Percentiles rank a stretch among this genome's conserved stretches.
These are phyloP conservation scores for Moelleriella libera DNA, from an alignment of 2,329 filamentous ascomycete species.

Conservation along the genomic window DNA sequence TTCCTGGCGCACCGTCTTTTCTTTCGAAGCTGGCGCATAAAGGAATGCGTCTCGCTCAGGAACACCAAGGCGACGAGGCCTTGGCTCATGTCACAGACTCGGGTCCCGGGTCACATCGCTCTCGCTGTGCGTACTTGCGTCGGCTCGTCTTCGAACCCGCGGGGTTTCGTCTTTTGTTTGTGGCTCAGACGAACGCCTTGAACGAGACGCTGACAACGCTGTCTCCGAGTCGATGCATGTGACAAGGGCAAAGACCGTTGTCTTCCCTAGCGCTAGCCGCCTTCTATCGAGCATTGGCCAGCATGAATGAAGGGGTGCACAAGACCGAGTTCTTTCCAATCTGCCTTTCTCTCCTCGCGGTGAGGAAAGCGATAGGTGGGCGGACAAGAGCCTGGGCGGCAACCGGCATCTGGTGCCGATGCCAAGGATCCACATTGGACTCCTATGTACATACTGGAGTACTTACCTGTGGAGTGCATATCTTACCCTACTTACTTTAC, in stretches of 20 bases:
- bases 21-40: not conserved
- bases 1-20: too few species aligned
- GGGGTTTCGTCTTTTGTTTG: too few species aligned
- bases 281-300: not conserved
- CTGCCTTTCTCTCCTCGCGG: not conserved
- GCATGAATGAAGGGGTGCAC: not conserved
- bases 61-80: not conserved
- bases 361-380: not conserved
- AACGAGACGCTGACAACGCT: not conserved
- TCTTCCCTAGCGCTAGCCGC: not conserved
- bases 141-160: too few species aligned
- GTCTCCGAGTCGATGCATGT: not conserved
- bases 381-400: not conserved
- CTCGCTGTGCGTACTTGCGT: too few species aligned
- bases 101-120: too few species aligned
- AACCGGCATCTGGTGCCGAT: not conserved
- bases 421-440: not conserved
- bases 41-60: not conserved
- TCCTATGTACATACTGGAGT: too few species aligned
- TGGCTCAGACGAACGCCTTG: not conserved
- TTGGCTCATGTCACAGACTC: not conserved
- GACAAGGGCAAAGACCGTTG: not conserved
- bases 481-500: too few species aligned
- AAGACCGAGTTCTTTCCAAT: not conserved
- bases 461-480: too few species aligned